Conservation (phyloP, 2,329 filamentous ascomycete genomes). For the Drechslera avenae region DNA sequence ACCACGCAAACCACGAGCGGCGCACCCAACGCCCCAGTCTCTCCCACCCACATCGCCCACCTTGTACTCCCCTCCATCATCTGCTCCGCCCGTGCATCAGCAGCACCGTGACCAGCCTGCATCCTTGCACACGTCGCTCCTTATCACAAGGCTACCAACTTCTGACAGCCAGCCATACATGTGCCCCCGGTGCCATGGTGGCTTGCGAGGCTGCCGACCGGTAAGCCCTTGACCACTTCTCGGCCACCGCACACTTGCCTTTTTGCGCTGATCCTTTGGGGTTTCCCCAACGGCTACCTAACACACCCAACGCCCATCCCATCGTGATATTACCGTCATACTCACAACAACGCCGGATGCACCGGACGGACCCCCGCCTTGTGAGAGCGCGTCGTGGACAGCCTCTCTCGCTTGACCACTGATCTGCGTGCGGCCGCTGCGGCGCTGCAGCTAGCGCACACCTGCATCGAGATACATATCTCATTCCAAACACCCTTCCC, state of each 20-base stretch:
- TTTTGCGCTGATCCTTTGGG: neutral
- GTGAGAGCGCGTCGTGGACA: constrained; percentile 28
- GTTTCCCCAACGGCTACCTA: constrained; percentile 1
- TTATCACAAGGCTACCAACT: constrained; percentile 21
- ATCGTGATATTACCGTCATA: neutral
- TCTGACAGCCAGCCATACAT: constrained; percentile 25
- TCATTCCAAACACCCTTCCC: neutral
- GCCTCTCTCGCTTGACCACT: constrained; percentile 37
- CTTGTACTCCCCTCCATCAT: neutral
- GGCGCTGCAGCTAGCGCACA: constrained; percentile 37
- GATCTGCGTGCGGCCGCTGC: constrained; percentile 44
- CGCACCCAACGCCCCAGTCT: neutral
- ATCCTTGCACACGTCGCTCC: neutral
- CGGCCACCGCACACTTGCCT: constrained; percentile 14
- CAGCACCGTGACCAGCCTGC: neutral
- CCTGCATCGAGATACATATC: constrained; percentile 13
- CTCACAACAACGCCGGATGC: constrained; percentile 16
- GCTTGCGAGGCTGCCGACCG: constrained; percentile 24
- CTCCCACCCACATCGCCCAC: neutral
- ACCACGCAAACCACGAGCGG: neutral
- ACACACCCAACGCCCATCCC: neutral
- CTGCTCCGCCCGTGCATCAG: neutral
- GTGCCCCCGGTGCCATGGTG: constrained; percentile 12
- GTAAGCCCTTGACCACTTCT: constrained; percentile 15
- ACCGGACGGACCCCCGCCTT: constrained; percentile 29